Evolutionary conservation across 805 yeast genomes (phyloP).

Genomic region (Ogataea philodendri): DNA sequence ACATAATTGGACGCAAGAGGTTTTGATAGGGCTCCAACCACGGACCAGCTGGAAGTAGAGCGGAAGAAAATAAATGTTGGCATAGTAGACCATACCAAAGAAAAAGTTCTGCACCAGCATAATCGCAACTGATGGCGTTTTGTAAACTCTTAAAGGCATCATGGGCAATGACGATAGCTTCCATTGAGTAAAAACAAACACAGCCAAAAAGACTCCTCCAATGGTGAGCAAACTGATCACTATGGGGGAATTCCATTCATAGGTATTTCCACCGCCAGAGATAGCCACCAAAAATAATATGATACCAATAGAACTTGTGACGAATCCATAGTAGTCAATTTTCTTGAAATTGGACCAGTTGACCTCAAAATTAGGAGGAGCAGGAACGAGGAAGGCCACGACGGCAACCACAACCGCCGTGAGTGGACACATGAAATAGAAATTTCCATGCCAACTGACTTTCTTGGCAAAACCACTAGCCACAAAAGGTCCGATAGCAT

Average conservation of each 20-base stretch:
- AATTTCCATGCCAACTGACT: slow-evolving; percentile 52
- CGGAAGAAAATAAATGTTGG: slow-evolving; percentile 48
- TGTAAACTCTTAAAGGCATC: slow-evolving; percentile 50
- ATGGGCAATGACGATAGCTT: slow-evolving; percentile 49
- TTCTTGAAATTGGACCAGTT: slow-evolving; percentile 39
- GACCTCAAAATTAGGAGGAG: slow-evolving; percentile 32
- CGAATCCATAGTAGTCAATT: slow-evolving; percentile 54
- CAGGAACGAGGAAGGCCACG: slow-evolving; percentile 36
- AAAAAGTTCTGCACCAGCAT: slow-evolving; percentile 41
- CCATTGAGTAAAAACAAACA: slow-evolving; percentile 51
- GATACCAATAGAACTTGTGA: slow-evolving; percentile 45
- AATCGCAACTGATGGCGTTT: slow-evolving; percentile 34
- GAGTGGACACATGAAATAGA: slow-evolving; percentile 46
- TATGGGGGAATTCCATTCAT: slow-evolving; percentile 50
- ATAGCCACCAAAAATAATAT: slow-evolving; percentile 54
- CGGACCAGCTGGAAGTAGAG: slow-evolving; percentile 47
- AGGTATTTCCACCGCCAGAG: slow-evolving; percentile 60
- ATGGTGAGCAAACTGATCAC: slow-evolving; percentile 41
- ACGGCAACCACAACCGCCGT: slow-evolving; percentile 34
- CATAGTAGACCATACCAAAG: slow-evolving; percentile 48
- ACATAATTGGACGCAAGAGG: slow-evolving; percentile 44
- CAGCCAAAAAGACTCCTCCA: slow-evolving; percentile 41
- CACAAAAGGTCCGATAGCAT: slow-evolving; percentile 54
- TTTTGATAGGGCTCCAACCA: slow-evolving; percentile 37
- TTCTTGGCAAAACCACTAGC: slow-evolving; percentile 48